Base-by-base conservation (phyloP, 352 stramenopile species). In the Albugo candida region DNA sequence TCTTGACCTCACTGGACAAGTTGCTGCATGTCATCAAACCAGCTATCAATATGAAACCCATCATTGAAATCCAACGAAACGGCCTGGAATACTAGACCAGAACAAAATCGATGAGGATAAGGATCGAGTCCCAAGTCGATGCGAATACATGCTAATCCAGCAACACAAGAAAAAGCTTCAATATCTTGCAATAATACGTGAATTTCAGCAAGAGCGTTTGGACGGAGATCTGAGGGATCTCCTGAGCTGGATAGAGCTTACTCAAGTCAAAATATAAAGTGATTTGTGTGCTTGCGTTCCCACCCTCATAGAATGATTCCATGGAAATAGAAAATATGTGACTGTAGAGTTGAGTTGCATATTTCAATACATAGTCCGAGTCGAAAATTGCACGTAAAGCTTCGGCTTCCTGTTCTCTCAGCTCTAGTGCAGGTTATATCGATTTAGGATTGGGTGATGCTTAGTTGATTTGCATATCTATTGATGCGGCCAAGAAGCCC, bases 381-480 rank as follows among this genome's bases (percentile, higher is more conserved):
- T 83, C 79, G 41, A 74, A 92, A 38, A 92, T 92, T 27, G 79
- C 71, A 48, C 84, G 58, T 17, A 92, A 52, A 11, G 85, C 76
- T 48, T 89, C 73, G 48, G 89, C 61, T 48, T 92, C 79, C 52
- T 89, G 75, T n/a, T 56, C 51, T 49, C 89, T 76, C 37, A 88
- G 55, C 56, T 80, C 69, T 24, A 62, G 56, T 36, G 71, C 70
- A 47, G 79, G 52, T 42, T 61, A 45, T 41, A 77, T 52, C 44
- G 58, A 73, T 24, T 5, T 16, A 14, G n/a, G n/a, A n/a, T n/a
- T n/a, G n/a, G n/a, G n/a, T n/a, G n/a, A n/a, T n/a, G n/a, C n/a
- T n/a, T n/a, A n/a, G n/a, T n/a, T n/a, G n/a, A n/a, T n/a, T n/a
- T n/a, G n/a, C n/a, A n/a, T n/a, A n/a, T n/a, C n/a, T n/a, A n/a